Evolutionary conservation across 2,329 filamentous ascomycete genomes (phyloP).

Genomic region (Penicillium oxalicum): DNA sequence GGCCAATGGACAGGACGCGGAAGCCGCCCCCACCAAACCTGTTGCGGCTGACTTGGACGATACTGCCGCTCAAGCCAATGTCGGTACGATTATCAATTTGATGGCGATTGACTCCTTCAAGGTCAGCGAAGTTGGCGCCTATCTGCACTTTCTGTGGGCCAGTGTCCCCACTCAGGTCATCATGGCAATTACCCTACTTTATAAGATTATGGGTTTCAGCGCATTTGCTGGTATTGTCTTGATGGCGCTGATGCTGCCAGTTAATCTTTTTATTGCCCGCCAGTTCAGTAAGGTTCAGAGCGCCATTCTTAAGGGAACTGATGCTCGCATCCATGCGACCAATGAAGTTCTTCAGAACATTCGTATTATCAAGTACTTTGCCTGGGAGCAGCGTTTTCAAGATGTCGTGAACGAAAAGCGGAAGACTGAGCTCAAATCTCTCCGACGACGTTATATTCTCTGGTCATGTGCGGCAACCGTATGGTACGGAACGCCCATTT

Average conservation of each 20-base stretch:
- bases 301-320: constrained; percentile 83
- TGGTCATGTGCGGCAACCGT: constrained; percentile 90
- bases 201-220: constrained; percentile 83
- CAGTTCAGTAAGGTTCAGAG: constrained; percentile 84
- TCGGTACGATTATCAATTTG: constrained; percentile 97
- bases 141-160: constrained; percentile 92
- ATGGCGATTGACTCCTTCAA: constrained; percentile 99
- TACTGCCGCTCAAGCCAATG: constrained; percentile 72
- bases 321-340: constrained; percentile 91
- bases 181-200: constrained; percentile 74
- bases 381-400: constrained; percentile 91
- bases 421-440: constrained; percentile 65
- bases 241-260: constrained; percentile 79
- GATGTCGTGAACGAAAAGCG: constrained; percentile 85
- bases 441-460: constrained; percentile 78
- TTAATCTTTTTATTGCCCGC: constrained; percentile 84
- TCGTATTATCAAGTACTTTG: constrained; percentile 98
- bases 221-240: constrained; percentile 88
- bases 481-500: constrained; percentile 90
- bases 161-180: constrained; percentile 82
- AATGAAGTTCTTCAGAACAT: constrained; percentile 98
- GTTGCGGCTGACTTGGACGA: constrained; percentile 15
- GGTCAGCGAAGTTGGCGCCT: constrained; percentile 88
- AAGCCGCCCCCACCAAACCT: constrained; percentile 16
- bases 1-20: constrained; percentile 20